Evolutionary conservation across 169 alveolate species (phyloP).

Genomic region (Eimeria necatrix): DNA sequence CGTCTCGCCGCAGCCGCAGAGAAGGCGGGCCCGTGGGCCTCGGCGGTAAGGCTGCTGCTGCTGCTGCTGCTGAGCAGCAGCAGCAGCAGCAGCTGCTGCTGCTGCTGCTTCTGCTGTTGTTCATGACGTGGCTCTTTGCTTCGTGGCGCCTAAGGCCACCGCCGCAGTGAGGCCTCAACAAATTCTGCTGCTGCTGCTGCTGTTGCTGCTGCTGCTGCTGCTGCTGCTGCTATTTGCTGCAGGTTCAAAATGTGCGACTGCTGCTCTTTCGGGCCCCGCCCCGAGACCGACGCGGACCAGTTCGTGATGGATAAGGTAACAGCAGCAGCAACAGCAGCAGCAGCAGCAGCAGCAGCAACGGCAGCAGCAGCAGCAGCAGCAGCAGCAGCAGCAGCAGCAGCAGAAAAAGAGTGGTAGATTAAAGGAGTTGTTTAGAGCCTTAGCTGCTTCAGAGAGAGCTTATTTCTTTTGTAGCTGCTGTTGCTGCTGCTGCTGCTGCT

Average conservation of each 20-base stretch:
- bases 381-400: not conserved
- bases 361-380: not conserved
- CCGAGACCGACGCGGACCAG: constrained; percentile 1
- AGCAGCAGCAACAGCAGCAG: not conserved
- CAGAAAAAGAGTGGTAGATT: too few species aligned
- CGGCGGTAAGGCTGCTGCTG: too few species aligned
- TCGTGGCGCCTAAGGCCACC: too few species aligned
- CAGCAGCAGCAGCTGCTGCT: not conserved
- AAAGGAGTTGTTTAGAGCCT: too few species aligned
- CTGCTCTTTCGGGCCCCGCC: constrained; percentile 16
- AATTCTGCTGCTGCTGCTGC: not conserved
- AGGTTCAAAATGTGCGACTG: constrained; percentile 17
- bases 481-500: constrained; percentile 23
- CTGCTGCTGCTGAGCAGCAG: too few species aligned
- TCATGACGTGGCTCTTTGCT: not conserved
- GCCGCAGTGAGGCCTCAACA: too few species aligned
- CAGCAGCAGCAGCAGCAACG: not conserved
- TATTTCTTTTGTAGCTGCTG: constrained; percentile 10
- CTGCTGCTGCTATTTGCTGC: not conserved
- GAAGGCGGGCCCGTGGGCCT: too few species aligned
- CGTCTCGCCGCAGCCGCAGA: too few species aligned
- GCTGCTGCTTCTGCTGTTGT: not conserved
- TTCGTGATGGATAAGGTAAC: constrained; percentile 5
- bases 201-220: not conserved
- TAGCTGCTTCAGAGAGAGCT: not conserved